Evolutionary conservation across 2,329 filamentous ascomycete species (phyloP).

Genomic region (Arthrobotrys pseudoclavata): DNA sequence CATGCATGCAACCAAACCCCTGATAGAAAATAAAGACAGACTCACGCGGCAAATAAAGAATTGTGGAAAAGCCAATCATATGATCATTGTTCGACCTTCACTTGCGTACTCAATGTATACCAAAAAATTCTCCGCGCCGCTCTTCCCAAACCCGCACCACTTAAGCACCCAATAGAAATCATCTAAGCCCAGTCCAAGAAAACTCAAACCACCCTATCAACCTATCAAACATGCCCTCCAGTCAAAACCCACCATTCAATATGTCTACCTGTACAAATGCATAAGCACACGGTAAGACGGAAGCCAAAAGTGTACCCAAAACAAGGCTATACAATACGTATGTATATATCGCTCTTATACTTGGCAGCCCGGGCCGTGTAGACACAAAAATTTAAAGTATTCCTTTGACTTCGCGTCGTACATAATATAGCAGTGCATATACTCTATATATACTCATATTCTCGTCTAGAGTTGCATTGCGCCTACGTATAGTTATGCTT

Average conservation of each 20-base stretch:
- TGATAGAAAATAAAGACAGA: too few relatives aligned
- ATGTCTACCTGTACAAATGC: background rate
- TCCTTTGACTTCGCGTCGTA: background rate
- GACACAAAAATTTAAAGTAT: background rate
- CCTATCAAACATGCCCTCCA: background rate
- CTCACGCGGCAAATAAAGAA: too few relatives aligned
- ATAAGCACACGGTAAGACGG: background rate
- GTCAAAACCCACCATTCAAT: background rate
- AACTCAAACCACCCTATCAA: too few relatives aligned
- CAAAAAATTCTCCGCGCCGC: too few relatives aligned
- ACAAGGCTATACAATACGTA: background rate
- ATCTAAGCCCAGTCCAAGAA: too few relatives aligned
- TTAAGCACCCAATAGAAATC: too few relatives aligned
- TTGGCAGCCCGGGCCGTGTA: background rate
- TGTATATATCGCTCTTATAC: constrained; percentile 5
- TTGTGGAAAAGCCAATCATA: too few relatives aligned
- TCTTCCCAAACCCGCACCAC: too few relatives aligned
- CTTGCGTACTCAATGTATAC: too few relatives aligned
- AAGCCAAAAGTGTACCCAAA: constrained; percentile 5
- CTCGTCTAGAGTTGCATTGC: background rate
- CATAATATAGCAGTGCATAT: background rate
- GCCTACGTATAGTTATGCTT: background rate
- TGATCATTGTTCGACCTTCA: too few relatives aligned
- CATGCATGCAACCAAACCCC: too few relatives aligned
- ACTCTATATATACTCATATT: background rate